A percentile compares a stretch with the other conserved stretches of the same genome.
These are phyloP conservation scores for Extremus antarcticus DNA, from an alignment of 495 filamentous ascomycete genomes.

Conservation along the genomic window DNA sequence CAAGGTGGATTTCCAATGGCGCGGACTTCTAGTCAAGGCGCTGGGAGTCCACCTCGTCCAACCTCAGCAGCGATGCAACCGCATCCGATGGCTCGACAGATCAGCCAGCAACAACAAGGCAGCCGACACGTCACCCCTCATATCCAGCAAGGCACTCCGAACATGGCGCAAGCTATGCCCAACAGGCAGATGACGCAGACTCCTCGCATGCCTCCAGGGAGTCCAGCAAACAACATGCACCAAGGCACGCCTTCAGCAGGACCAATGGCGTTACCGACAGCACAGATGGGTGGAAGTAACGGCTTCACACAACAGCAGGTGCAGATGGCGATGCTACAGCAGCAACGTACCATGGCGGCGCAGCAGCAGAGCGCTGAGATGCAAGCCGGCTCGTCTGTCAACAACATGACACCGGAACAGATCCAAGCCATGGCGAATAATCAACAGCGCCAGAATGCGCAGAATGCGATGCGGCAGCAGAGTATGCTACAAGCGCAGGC, in stretches of 20 bases:
- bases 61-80: slow-evolving; percentile 66
- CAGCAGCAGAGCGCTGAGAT: not conserved
- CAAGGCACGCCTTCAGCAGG: slow-evolving; percentile 49
- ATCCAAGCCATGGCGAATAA: slow-evolving; percentile 6
- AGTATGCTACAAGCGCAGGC: not conserved
- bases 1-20: slow-evolving; percentile 65
- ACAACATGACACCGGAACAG: slow-evolving; percentile 16
- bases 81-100: slow-evolving; percentile 62
- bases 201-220: slow-evolving; percentile 27
- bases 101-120: slow-evolving; percentile 51
- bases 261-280: slow-evolving; percentile 21
- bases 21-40: slow-evolving; percentile 57
- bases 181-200: slow-evolving; percentile 49
- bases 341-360: not conserved
- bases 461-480: slow-evolving; percentile 2
- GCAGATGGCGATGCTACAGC: slow-evolving; percentile 20
- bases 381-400: not conserved
- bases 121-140: slow-evolving; percentile 46
- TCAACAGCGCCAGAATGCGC: not conserved
- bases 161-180: slow-evolving; percentile 68
- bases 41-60: slow-evolving; percentile 67
- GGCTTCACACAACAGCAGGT: slow-evolving; percentile 24
- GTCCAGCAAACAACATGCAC: slow-evolving; percentile 47
- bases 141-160: slow-evolving; percentile 60
- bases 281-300: slow-evolving; percentile 17